These are phyloP conservation scores for Carex littledalei DNA, from an alignment of 176 grass and related monocot genomes.

Conservation along the genomic window DNA sequence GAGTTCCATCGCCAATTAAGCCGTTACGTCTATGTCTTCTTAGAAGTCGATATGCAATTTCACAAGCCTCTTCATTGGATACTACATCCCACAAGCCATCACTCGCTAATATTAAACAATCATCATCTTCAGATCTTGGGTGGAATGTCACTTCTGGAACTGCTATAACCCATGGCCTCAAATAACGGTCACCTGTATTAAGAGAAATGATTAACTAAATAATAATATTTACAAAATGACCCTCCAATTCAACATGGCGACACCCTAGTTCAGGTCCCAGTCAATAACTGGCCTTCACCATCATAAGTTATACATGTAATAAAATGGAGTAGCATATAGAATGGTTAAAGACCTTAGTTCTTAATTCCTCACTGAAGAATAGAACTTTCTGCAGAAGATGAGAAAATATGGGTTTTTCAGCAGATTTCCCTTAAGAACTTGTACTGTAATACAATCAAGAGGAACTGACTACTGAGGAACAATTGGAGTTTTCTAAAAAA, in stretches of 20 bases:
- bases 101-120: constrained; percentile 65
- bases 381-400: not conserved
- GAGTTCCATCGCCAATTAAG: constrained; percentile 8
- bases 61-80: constrained; percentile 50
- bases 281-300: not conserved
- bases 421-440: not conserved
- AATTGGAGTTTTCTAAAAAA: not conserved
- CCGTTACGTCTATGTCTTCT: constrained; percentile 29
- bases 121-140: constrained; percentile 30
- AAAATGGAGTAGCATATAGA: not conserved
- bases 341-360: not conserved
- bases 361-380: not conserved
- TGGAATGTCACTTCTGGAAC: constrained; percentile 57
- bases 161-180: constrained; percentile 64
- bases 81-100: constrained; percentile 71
- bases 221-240: not conserved
- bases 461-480: not conserved
- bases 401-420: not conserved
- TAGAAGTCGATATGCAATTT: constrained; percentile 31
- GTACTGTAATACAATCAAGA: not conserved
- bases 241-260: not conserved
- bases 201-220: not conserved
- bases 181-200: constrained; percentile 51
- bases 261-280: not conserved
- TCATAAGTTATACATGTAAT: not conserved